Evolutionary conservation across 1,284 basidiomycete species (phyloP), one percentile per base, ranked within the genome.

Genomic region (Phenoliferia sp.): DNA sequence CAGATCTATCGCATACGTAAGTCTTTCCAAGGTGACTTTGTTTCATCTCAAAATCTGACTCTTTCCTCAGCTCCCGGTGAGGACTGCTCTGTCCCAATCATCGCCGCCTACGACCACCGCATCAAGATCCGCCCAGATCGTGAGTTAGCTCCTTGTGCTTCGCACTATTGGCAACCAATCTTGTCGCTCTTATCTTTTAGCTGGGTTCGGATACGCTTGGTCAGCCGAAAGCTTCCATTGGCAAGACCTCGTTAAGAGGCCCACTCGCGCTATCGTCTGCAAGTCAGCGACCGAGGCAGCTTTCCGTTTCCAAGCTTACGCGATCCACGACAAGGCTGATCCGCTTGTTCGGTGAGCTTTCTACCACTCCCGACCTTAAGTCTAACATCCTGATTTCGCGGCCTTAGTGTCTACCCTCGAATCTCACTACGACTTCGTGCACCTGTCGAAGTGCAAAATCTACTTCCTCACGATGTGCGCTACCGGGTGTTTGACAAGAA

Each of bases 401-500:
- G 39, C 55, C 60, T 3, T 55, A 94, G 90, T 64, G 87, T 86
- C 79, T 90, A 90, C 74, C 95, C 95, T 0, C 88, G 88, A 77
- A 86, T 98, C 68, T 88, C 86, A 59, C 82, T 99, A 52, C 88
- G 87, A 64, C 85, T 99, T 63, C 88, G 94, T n/a, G 93, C 96
- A 12, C 96, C 96, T 0, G 85, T 99, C 44, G 96, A 99, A 77
- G 82, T 99, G 15, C 96, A 99, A 81, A 99, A 99, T 76, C 81
- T 99, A 31, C 82, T 99, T 56, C 97, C 97, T 1, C 97, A 90
- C 81, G 94, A 99, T 77, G 81, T 99, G 65, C 90, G 94, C 76
- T 99, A 97, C 81, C 86, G 93, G 35, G 76, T 99, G 63, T 98
- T 94, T 75, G 94, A 99, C 83, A 97, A 95, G 81, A 88, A 97